Conservation (phyloP, 163 green algal genomes). For the Scenedesmus sp. region DNA sequence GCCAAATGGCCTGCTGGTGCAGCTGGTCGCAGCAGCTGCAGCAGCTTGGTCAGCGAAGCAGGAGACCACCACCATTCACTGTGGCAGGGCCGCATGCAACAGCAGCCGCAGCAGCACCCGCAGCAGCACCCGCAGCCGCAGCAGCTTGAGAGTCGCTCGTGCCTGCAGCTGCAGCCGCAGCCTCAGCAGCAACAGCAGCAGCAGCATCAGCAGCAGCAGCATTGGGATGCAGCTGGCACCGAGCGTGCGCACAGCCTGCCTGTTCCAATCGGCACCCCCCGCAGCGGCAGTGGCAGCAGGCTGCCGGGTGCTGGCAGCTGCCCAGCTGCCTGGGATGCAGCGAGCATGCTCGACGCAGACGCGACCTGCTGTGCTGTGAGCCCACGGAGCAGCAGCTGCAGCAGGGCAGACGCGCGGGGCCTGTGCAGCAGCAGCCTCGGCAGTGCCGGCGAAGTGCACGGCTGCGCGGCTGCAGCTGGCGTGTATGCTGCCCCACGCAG, state of each 20-base stretch:
- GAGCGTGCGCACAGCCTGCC: not conserved
- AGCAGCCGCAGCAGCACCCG: not conserved
- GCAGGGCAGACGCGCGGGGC: not conserved
- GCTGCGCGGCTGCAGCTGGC: not conserved
- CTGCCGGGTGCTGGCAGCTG: not conserved
- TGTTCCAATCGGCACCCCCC: not conserved
- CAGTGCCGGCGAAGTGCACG: not conserved
- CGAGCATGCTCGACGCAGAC: not conserved
- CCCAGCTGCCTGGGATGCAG: not conserved
- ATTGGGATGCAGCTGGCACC: not conserved
- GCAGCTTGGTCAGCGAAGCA: not conserved
- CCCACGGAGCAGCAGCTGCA: constrained; percentile 15
- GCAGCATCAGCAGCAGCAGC: not conserved
- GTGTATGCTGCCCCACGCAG: not conserved
- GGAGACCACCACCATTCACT: not conserved
- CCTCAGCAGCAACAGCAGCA: constrained; percentile 12
- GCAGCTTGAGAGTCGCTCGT: not conserved
- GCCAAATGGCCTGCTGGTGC: not conserved
- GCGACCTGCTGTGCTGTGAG: not conserved
- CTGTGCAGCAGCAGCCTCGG: not conserved
- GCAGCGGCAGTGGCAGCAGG: not conserved
- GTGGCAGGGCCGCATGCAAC: not conserved
- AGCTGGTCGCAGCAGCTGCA: not conserved
- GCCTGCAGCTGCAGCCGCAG: not conserved
- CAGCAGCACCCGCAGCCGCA: not conserved